A percentile compares a stretch with the other conserved stretches of the same genome.
Conservation (phyloP, 2,329 filamentous ascomycete species). For the Aspergillus amoenus region DNA sequence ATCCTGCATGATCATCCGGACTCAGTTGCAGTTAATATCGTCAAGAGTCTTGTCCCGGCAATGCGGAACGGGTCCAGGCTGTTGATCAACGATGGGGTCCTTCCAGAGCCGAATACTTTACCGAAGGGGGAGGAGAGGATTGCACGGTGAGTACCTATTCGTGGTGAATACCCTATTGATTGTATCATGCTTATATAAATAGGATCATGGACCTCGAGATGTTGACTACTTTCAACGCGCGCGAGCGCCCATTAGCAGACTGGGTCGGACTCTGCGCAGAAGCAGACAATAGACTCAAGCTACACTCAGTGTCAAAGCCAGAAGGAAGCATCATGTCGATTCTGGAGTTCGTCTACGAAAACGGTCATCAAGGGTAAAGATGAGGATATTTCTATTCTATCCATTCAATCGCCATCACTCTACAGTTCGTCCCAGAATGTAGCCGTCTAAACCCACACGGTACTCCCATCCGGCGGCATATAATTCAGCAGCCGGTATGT, state of each 20-base stretch:
- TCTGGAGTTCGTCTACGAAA: background rate
- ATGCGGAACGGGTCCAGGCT: background rate
- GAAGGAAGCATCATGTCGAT: constrained; percentile 3
- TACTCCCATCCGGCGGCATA: background rate
- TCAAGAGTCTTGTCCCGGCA: background rate
- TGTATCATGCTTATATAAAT: background rate
- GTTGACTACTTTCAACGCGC: constrained; percentile 3
- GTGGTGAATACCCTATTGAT: too few species aligned
- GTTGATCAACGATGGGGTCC: constrained; percentile 3
- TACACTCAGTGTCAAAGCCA: background rate
- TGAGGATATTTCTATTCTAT: too few species aligned
- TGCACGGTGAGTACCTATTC: background rate
- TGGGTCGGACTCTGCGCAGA: background rate
- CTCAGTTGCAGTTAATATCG: background rate
- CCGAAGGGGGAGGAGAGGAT: background rate
- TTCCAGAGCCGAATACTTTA: constrained; percentile 1
- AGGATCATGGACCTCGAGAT: constrained; percentile 7
- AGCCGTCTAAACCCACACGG: background rate
- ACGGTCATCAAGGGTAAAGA: too few species aligned
- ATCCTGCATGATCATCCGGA: constrained; percentile 6
- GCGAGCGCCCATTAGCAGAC: constrained; percentile 2
- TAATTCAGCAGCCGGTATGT: background rate
- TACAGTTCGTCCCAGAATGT: too few species aligned
- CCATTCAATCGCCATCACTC: too few species aligned
- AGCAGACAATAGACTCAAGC: background rate